phyloP scores from a whole-genome alignment of 768 basidiomycete genomes.

The Tylopilus balloui region DNA sequence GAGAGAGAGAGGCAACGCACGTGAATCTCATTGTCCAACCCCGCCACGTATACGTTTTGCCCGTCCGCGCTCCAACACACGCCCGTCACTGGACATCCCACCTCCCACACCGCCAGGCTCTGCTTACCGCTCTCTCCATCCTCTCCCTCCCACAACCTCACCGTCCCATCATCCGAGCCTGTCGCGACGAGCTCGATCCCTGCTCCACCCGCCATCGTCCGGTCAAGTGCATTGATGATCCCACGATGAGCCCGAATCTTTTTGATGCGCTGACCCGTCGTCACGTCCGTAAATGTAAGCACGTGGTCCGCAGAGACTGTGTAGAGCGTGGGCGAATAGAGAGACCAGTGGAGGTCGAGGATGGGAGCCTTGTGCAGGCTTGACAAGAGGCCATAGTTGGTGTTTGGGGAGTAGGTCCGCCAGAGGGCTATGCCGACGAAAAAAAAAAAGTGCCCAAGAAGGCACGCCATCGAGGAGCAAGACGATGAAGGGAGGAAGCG shows the following conservation, averaged over 20 bases:
- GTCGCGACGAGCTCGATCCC: conserved; percentile 84
- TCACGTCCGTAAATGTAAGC: conserved; percentile 69
- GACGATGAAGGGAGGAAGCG: not conserved
- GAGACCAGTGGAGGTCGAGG: conserved; percentile 88
- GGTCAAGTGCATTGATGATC: conserved; percentile 85
- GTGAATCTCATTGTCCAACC: conserved; percentile 94
- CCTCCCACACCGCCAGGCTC: conserved; percentile 73
- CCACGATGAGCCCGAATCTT: conserved; percentile 87
- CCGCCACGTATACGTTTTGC: conserved; percentile 83
- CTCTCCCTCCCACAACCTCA: conserved; percentile 94
- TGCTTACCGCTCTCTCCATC: conserved; percentile 74
- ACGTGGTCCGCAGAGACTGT: conserved; percentile 90
- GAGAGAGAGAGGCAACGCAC: conserved; percentile 48
- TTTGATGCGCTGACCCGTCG: conserved; percentile 75
- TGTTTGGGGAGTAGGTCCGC: conserved; percentile 89
- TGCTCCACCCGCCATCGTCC: conserved; percentile 78
- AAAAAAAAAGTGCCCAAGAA: not conserved
- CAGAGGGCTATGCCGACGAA: conserved; percentile 58
- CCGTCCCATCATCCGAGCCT: conserved; percentile 88
- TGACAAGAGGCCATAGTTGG: conserved; percentile 84
- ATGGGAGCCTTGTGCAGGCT: conserved; percentile 87
- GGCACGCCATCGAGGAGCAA: not conserved
- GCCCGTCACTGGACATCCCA: conserved; percentile 87
- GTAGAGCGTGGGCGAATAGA: conserved; percentile 67
- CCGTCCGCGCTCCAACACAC: conserved; percentile 94